These are phyloP conservation scores for Microstegium vimineum DNA, from an alignment of 176 grass and related monocot genomes.

Conservation along the genomic window DNA sequence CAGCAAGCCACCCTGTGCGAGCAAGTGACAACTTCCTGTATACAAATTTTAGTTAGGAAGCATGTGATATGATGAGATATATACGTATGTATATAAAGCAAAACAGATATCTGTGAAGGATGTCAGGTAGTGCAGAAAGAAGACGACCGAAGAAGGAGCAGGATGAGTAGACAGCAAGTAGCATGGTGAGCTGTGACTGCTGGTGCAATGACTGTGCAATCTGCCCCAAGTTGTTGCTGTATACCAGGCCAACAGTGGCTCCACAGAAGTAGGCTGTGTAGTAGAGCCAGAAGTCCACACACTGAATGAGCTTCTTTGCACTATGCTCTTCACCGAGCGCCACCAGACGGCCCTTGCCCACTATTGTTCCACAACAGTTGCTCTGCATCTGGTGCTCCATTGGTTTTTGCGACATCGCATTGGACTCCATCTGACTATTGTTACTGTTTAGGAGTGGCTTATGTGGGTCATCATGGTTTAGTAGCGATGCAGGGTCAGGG, in stretches of 20 bases:
- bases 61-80: not conserved
- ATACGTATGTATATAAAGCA: not conserved
- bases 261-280: slow-evolving; percentile 85
- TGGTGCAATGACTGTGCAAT: slow-evolving; percentile 67
- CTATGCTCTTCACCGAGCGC: slow-evolving; percentile 72
- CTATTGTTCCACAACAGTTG: slow-evolving; percentile 25
- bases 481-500: slow-evolving; percentile 3
- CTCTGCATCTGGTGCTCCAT: slow-evolving; percentile 16
- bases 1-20: slow-evolving; percentile 77
- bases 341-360: slow-evolving; percentile 35
- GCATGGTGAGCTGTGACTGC: slow-evolving; percentile 58
- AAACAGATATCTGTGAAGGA: slow-evolving; percentile 50
- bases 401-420: not conserved
- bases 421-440: not conserved
- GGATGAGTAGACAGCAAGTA: slow-evolving; percentile 80
- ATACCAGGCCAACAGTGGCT: slow-evolving; percentile 78
- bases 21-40: slow-evolving; percentile 74
- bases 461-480: slow-evolving; percentile 22
- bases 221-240: slow-evolving; percentile 97
- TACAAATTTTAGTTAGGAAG: slow-evolving; percentile 10
- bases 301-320: slow-evolving; percentile 54
- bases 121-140: slow-evolving; percentile 73
- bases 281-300: slow-evolving; percentile 90
- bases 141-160: slow-evolving; percentile 90
- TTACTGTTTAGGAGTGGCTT: slow-evolving; percentile 27